Base-by-base conservation (phyloP, 1,284 basidiomycete species). In the Neolentinus lepideus region DNA sequence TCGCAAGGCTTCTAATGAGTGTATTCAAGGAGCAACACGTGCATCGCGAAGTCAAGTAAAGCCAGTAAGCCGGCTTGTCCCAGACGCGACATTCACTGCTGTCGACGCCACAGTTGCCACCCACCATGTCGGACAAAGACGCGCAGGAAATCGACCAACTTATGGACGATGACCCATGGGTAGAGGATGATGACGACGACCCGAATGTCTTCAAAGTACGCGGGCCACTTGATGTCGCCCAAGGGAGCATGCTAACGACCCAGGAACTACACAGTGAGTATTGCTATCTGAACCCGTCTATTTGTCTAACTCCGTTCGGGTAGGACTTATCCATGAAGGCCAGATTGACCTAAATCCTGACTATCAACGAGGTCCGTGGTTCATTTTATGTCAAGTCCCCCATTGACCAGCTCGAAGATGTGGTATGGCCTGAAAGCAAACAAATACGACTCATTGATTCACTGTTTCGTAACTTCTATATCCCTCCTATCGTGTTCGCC, bases 401-500 rank as follows among this genome's bases (percentile, higher is more conserved):
- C 29, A 48, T 19, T 22, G 16, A 16, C 29, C 43, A 16, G 16
- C 8, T 12, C 25, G 43, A 54, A 89, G 88, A 85, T 56, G 74
- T 89, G 22, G 88, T 90, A 1, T 90, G 88, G 88, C 71, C 84
- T 0, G 78, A 81, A 58, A 66, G 66, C 45, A 90, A 90, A 61
- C 87, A 90, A 61, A 76, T 80, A 51, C 76, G 76, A 33, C 77
- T 91, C n/a, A 81, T 90, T 24, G 84, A 90, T 62, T 90, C 88
- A 0, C 72, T 90, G n/a, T 85, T 83, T 59, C 81, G 80, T 53
- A 85, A 89, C 60, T 85, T 79, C 63, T 88, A 83, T 59, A 79
- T 90, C 8, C 88, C 86, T 0, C 84, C 85, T 0, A 74, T 90
- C n/a, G 81, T 90, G 31, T 88, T 90, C 56, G 80, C 83, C 3